Evolutionary conservation across 176 grass and related monocot genomes (phyloP), one percentile per base, ranked within the genome.

Genomic region (barley (Hordeum vulgare)): DNA sequence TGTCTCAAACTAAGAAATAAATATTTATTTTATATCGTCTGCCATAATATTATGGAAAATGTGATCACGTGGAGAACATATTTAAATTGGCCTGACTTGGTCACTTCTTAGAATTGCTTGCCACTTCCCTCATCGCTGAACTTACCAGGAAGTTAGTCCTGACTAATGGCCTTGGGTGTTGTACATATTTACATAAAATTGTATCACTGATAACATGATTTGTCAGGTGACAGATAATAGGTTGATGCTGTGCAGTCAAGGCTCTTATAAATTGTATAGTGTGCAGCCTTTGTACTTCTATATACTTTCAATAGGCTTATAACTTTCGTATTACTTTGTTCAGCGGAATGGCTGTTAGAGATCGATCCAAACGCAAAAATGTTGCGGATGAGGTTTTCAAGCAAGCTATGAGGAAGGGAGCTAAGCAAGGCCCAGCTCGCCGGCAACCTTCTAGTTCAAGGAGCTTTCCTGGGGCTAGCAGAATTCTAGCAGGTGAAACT

Each of bases 261-360:
- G 5, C 34, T 70, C 1, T 37, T 78, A 54, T 54, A 53, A 57
- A 39, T 56, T 71, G 23, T 71, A 67, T 11, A 1, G 1, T 81
- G 17, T 60, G 25, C 36, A 25, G 35, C 45, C 45, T 45, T 76
- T 59, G 9, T 69, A 66, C 17, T 41, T 25, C 12, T 20, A 10
- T 4, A 13, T 10, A 3, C 3, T 44, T 40, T 47, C 15, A 25
- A 31, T 56, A 57, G n/a, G 10, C 14, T 49, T 59, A 34, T 20
- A 68, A 34, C 25, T 63, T 76, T 39, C 75, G 17, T 81, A 61
- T 60, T 53, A 62, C 5, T 9, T 12, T 47, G 25, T 71, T 71
- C 78, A 89, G 97, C 59, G 89, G 91, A 87, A 94, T 92, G 93
- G 83, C 89, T 61, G 88, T 92, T 64, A 89, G 85, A 86, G 97